Base-by-base conservation (phyloP, 768 basidiomycete species). In the Tricholoma bakamatsutake region DNA sequence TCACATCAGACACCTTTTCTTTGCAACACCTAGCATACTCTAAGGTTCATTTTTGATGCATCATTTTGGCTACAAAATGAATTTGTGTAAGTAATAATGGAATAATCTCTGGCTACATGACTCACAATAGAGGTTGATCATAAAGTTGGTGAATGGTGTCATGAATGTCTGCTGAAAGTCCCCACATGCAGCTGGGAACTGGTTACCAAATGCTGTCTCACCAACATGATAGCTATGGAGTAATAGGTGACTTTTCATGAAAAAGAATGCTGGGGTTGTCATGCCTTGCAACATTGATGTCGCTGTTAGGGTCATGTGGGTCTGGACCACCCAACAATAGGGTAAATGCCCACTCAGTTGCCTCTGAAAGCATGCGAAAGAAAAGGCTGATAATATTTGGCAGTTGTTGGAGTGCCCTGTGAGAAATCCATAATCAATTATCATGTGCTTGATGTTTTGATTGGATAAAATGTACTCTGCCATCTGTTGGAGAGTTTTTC, bases 261-360 rank as follows among this genome's bases (percentile, higher is more conserved):
- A 18, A 7, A 3, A n/a, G 33, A 37, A n/a, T n/a, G n/a, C 39
- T 17, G 18, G 27, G n/a, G 31, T 18, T 24, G 49, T 51, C 28
- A 12, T 21, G 54, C 57, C 57, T 57, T 7, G 54, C 54, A 10
- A 55, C 53, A 18, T 46, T 54, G n/a, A 54, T 50, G 7, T 55
- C 54, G 1, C 54, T 47, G 12, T 42, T 45, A 12, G 24, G 4
- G 37, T 50, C 42, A 50, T 34, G 13, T 37, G 50, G 50, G 34
- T 51, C 17, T 0, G 50, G 50, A 24, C 50, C 34, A 24, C 51
- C 51, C 15, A 52, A 24, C 6, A 52, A 39, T 0, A 52, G 21
- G 21, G 51, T 52, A 28, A 27, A 52, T 2, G 37, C 35, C 51
- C 51, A 52, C 4, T 37, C 39, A 4, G 51, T 52, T 27, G 37